These are phyloP conservation scores for Boletus rubroflammeus DNA, from an alignment of 768 basidiomycete genomes.

Conservation along the genomic window DNA sequence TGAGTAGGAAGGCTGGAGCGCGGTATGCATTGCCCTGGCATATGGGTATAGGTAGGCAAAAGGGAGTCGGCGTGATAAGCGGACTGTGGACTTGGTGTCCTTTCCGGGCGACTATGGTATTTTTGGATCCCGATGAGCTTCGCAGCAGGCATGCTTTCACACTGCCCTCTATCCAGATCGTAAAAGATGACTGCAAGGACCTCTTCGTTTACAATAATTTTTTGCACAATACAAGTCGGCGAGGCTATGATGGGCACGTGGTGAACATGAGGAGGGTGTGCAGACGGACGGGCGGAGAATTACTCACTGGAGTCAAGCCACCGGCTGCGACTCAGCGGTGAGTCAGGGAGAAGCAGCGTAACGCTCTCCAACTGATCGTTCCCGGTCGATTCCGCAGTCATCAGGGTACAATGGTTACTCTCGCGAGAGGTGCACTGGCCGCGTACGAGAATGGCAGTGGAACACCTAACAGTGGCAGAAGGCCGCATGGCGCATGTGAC, in stretches of 20 bases:
- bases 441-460: conserved; percentile 56
- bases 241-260: conserved; percentile 39
- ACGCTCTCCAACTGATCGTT: conserved; percentile 46
- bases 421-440: conserved; percentile 53
- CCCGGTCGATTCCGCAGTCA: conserved; percentile 44
- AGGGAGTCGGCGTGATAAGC: conserved; percentile 30
- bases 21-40: conserved; percentile 35
- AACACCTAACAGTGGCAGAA: conserved; percentile 54
- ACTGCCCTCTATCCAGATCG: conserved; percentile 58
- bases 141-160: conserved; percentile 52
- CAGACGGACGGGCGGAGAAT: conserved; percentile 7
- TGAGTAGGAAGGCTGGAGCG: conserved; percentile 31
- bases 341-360: conserved; percentile 63
- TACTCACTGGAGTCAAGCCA: conserved; percentile 68
- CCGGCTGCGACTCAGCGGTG: conserved; percentile 58
- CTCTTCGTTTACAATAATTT: conserved; percentile 62
- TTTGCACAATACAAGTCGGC: conserved; percentile 62
- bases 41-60: conserved; percentile 31
- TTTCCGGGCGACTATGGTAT: conserved; percentile 32
- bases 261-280: conserved; percentile 24
- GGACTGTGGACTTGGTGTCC: conserved; percentile 26
- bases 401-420: conserved; percentile 35
- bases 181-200: conserved; percentile 64
- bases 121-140: conserved; percentile 54
- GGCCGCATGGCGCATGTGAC: conserved; percentile 54